Evolutionary conservation across 2,329 filamentous ascomycete genomes (phyloP).

Genomic region (Camillea tinctor): DNA sequence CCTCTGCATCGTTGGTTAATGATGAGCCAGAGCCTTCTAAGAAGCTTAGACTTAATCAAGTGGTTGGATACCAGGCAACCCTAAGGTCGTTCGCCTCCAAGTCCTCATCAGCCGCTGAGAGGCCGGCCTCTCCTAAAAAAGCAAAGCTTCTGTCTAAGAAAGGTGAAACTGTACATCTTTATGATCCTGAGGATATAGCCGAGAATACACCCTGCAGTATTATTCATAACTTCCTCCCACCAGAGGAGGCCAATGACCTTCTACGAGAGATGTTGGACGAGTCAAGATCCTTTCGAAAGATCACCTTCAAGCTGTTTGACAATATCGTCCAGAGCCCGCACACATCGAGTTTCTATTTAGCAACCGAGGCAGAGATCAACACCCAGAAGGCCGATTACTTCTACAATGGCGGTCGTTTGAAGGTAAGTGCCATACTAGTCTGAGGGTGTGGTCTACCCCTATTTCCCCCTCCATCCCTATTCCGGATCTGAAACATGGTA

Average conservation of each 20-base stretch:
- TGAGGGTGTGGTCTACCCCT: not conserved
- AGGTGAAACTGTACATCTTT: slow-evolving; percentile 81
- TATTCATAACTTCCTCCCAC: slow-evolving; percentile 83
- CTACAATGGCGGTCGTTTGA: slow-evolving; percentile 78
- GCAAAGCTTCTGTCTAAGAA: slow-evolving; percentile 63
- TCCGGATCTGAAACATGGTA: not conserved
- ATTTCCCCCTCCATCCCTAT: not conserved
- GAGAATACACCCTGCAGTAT: slow-evolving; percentile 86
- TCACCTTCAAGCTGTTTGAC: slow-evolving; percentile 84
- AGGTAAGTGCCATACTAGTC: slow-evolving; percentile 39
- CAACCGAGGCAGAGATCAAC: slow-evolving; percentile 66
- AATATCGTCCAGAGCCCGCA: slow-evolving; percentile 83
- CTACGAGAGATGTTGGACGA: slow-evolving; percentile 75
- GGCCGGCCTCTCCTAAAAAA: slow-evolving; percentile 38
- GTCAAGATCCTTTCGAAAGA: slow-evolving; percentile 65
- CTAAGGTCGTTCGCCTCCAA: slow-evolving; percentile 50
- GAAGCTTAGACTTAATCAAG: slow-evolving; percentile 31
- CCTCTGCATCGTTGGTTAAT: slow-evolving; percentile 54
- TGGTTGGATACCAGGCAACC: slow-evolving; percentile 61
- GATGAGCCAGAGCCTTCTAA: slow-evolving; percentile 29
- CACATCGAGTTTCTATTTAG: slow-evolving; percentile 80
- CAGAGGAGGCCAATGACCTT: slow-evolving; percentile 68
- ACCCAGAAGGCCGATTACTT: slow-evolving; percentile 76
- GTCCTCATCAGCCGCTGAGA: slow-evolving; percentile 10
- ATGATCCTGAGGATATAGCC: slow-evolving; percentile 76